Conservation (phyloP, 768 basidiomycete species). For the Mycena latifolia region DNA sequence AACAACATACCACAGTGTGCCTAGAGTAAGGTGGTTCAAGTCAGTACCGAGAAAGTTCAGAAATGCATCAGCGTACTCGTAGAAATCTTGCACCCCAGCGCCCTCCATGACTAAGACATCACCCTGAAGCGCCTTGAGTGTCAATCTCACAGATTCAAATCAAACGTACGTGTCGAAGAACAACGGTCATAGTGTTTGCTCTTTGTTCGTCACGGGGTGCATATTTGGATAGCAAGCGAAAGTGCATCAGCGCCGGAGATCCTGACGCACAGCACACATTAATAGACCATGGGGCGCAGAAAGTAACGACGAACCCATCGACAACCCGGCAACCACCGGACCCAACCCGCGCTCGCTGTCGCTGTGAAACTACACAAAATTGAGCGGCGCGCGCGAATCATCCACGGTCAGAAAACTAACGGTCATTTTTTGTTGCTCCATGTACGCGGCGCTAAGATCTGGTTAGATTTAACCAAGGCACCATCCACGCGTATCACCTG, state of each 20-base stretch:
- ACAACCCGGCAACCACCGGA: conserved; percentile 79
- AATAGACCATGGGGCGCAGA: neutral
- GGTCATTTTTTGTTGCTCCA: conserved; percentile 89
- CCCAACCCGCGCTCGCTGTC: conserved; percentile 83
- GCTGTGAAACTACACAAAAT: conserved; percentile 73
- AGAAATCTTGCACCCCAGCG: conserved; percentile 25
- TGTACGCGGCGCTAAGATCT: conserved; percentile 81
- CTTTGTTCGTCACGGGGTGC: conserved; percentile 45
- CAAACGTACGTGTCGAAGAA: conserved; percentile 76
- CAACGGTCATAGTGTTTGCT: conserved; percentile 62
- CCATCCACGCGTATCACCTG: conserved; percentile 49
- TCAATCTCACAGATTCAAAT: neutral
- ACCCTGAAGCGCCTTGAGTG: conserved; percentile 1
- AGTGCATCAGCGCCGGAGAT: conserved; percentile 84
- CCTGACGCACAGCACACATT: neutral
- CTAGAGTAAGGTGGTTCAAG: neutral
- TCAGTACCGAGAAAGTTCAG: neutral
- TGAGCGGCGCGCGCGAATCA: too few relatives aligned
- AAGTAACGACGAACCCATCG: conserved; percentile 59
- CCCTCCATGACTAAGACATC: conserved; percentile 32
- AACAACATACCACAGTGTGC: conserved; percentile 30
- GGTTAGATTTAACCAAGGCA: too few relatives aligned
- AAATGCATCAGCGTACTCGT: conserved; percentile 20
- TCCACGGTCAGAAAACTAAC: too few relatives aligned
- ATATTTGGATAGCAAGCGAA: conserved; percentile 64